These are phyloP conservation scores for Lyophyllum shimeji DNA, from an alignment of 768 basidiomycete genomes.

Conservation along the genomic window DNA sequence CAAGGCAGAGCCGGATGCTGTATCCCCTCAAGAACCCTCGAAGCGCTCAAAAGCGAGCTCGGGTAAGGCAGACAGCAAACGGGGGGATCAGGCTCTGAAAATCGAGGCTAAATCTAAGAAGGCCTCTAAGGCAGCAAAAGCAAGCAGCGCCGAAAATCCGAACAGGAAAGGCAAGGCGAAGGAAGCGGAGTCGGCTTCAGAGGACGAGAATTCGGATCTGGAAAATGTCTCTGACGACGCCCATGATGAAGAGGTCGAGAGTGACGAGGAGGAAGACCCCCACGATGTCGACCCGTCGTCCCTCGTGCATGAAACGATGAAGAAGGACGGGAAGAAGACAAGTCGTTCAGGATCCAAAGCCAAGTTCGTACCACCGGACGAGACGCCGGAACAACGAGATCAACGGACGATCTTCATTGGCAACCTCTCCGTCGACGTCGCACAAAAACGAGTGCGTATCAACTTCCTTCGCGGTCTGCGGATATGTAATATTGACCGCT, in stretches of 20 bases:
- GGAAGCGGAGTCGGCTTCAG: conserved; percentile 18
- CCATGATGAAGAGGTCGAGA: conserved; percentile 16
- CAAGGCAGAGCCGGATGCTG: conserved; percentile 26
- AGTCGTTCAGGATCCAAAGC: conserved; percentile 23
- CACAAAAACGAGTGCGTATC: conserved; percentile 67
- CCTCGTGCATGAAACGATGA: conserved; percentile 62
- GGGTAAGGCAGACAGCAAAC: conserved; percentile 2
- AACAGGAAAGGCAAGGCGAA: conserved; percentile 17
- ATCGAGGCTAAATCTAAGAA: no score
- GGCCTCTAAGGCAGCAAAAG: conserved; percentile 15
- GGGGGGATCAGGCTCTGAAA: conserved; percentile 3
- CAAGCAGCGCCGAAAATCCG: conserved; percentile 3
- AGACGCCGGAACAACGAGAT: conserved; percentile 73
- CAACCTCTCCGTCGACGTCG: conserved; percentile 77
- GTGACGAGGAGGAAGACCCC: conserved; percentile 6
- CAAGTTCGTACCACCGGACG: conserved; percentile 63
- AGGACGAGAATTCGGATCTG: conserved; percentile 32
- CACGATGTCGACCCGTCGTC: conserved; percentile 9
- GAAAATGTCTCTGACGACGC: conserved; percentile 31
- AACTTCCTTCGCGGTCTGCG: not conserved
- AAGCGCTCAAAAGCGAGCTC: conserved; percentile 27
- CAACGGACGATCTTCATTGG: conserved; percentile 90
- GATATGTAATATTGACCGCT: conserved; percentile 6
- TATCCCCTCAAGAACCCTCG: conserved; percentile 5
- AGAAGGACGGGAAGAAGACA: conserved; percentile 32